Conservation (phyloP, 257 asterid species). For the Ilex aquifolium region DNA sequence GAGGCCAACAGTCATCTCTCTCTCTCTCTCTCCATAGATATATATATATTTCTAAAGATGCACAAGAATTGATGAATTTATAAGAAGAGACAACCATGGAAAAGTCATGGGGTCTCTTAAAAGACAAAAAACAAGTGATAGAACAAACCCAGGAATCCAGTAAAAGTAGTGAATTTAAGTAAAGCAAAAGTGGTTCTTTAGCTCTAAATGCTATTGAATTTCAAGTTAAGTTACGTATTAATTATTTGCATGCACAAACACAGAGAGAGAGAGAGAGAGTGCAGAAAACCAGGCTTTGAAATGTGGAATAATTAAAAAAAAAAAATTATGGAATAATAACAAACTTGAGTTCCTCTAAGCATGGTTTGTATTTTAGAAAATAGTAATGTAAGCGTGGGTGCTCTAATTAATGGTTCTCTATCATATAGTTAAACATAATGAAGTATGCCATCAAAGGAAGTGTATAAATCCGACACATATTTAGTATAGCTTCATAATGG, state of each 20-base stretch:
- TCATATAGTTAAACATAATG: too few relatives aligned
- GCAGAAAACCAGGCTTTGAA: too few relatives aligned
- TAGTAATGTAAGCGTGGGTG: too few relatives aligned
- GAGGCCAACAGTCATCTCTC: conserved; percentile 26
- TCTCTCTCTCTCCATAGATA: not conserved
- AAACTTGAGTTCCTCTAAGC: too few relatives aligned
- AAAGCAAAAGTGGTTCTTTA: conserved; percentile 16
- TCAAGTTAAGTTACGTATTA: too few relatives aligned
- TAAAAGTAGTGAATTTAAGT: conserved; percentile 15
- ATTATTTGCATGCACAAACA: not conserved
- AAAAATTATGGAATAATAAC: too few relatives aligned
- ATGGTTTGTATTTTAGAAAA: too few relatives aligned
- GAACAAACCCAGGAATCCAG: conserved; percentile 35
- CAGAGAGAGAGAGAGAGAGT: not conserved
- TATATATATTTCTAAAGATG: not conserved
- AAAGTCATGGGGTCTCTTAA: conserved; percentile 5
- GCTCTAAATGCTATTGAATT: conserved; percentile 13
- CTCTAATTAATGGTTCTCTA: too few relatives aligned
- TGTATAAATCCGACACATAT: too few relatives aligned
- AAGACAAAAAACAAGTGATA: not conserved
- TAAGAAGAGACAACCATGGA: conserved; percentile 17
- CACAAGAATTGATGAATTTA: not conserved
- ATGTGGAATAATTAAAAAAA: too few relatives aligned
- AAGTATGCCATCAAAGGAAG: too few relatives aligned
- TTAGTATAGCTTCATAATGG: too few relatives aligned